phyloP scores from a whole-genome alignment of 345 rosid genomes.

The Populus euphratica region DNA sequence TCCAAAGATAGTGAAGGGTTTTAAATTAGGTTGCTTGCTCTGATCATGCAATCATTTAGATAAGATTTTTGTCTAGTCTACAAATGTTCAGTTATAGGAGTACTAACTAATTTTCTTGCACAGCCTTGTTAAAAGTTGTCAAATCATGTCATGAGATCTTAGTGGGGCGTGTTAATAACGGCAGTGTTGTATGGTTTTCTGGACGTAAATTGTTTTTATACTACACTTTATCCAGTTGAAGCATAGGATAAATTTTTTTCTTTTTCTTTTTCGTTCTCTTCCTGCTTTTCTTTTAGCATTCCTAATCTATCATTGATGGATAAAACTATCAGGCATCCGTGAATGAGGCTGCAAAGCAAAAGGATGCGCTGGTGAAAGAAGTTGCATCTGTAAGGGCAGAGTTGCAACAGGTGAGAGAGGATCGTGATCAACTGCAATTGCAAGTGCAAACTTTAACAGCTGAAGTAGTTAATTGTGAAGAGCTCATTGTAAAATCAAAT shows the following conservation, averaged over 20 bases:
- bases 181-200: background rate
- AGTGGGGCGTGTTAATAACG: background rate
- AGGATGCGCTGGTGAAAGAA: constrained; percentile 60
- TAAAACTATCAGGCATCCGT: constrained; percentile 55
- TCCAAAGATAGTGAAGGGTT: background rate
- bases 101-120: background rate
- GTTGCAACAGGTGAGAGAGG: constrained; percentile 60
- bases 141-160: background rate
- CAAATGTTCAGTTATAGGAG: background rate
- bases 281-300: background rate
- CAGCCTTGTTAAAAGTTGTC: background rate
- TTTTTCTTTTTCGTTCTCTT: background rate
- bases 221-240: background rate
- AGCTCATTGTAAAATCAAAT: constrained; percentile 56
- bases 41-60: background rate
- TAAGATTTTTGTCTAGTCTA: background rate
- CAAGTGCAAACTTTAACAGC: constrained; percentile 50
- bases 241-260: background rate
- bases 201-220: background rate
- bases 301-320: constrained; percentile 5
- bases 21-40: constrained; percentile 4
- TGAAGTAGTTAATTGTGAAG: constrained; percentile 61
- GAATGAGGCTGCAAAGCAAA: constrained; percentile 68
- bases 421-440: constrained; percentile 54
- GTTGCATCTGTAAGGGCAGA: constrained; percentile 63